Evolutionary conservation across 495 filamentous ascomycete genomes (phyloP).

Genomic region (Aspergillus cristatus): DNA sequence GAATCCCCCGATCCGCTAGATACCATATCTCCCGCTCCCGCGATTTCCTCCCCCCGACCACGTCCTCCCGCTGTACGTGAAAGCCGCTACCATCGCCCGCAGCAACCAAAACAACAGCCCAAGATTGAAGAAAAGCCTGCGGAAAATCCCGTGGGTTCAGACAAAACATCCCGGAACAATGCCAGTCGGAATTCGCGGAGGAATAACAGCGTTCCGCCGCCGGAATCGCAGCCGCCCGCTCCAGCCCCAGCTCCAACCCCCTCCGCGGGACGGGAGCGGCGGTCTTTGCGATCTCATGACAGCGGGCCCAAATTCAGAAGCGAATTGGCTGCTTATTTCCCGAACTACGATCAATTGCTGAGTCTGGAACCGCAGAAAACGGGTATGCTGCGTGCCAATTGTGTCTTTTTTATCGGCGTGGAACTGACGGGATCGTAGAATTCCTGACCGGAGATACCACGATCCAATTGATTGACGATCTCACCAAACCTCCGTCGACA

Average conservation of each 20-base stretch:
- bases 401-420: too few relatives aligned
- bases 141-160: neutral
- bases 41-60: slow-evolving; percentile 3
- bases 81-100: slow-evolving; percentile 7
- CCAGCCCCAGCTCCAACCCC: slow-evolving; percentile 2
- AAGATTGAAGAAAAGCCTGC: slow-evolving; percentile 2
- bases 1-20: slow-evolving; percentile 35
- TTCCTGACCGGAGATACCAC: slow-evolving; percentile 36
- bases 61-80: slow-evolving; percentile 4
- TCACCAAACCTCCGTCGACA: slow-evolving; percentile 19
- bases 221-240: neutral
- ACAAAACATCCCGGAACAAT: neutral
- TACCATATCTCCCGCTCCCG: slow-evolving; percentile 23
- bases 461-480: slow-evolving; percentile 37
- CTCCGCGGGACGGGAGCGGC: slow-evolving; percentile 21
- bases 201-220: neutral
- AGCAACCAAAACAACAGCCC: neutral
- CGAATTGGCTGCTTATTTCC: slow-evolving; percentile 79
- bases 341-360: slow-evolving; percentile 85
- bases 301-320: slow-evolving; percentile 62
- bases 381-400: slow-evolving; percentile 43
- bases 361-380: slow-evolving; percentile 67
- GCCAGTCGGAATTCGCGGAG: neutral
- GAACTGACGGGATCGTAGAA: slow-evolving; percentile 19
- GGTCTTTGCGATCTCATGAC: slow-evolving; percentile 43